phyloP scores from a whole-genome alignment of 139 green algal species.

The Micractinium sp. region DNA sequence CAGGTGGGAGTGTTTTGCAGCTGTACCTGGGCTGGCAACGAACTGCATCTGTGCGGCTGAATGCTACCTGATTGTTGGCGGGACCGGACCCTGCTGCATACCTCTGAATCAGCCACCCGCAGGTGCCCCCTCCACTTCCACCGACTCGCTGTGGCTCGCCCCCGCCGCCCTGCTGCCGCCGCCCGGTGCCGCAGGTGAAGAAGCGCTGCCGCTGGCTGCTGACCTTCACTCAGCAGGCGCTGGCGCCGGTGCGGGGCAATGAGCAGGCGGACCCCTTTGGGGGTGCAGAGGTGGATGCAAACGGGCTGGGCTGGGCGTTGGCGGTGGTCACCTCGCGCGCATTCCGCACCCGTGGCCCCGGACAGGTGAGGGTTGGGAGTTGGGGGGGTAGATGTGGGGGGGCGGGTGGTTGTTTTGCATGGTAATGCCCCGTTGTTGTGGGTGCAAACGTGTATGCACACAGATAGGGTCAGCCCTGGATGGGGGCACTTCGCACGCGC shows the following conservation, averaged over 20 bases:
- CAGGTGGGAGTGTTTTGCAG: not conserved
- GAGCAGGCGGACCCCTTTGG: slow-evolving; percentile 63
- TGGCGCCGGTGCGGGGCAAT: slow-evolving; percentile 58
- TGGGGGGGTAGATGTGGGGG: too few species aligned
- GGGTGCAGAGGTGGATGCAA: slow-evolving; percentile 70
- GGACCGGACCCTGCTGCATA: too few species aligned
- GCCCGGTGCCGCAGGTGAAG: slow-evolving; percentile 57
- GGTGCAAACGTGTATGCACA: too few species aligned
- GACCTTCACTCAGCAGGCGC: slow-evolving; percentile 59
- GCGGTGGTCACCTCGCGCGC: slow-evolving; percentile 75
- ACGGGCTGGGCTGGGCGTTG: slow-evolving; percentile 80
- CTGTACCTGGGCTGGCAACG: too few species aligned
- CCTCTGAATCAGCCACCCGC: not conserved
- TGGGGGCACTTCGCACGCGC: too few species aligned
- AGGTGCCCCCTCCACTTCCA: not conserved
- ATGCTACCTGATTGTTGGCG: too few species aligned
- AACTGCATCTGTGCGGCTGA: too few species aligned
- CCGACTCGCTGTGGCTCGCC: not conserved
- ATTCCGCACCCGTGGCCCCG: slow-evolving; percentile 71
- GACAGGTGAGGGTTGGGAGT: slow-evolving; percentile 32
- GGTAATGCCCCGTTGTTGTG: too few species aligned
- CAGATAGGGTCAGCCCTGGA: too few species aligned
- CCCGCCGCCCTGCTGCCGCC: not conserved
- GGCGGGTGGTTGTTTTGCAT: too few species aligned
- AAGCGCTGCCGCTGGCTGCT: slow-evolving; percentile 76